Base-by-base conservation (phyloP, 352 stramenopile species). In the Phytopythium montanum region DNA sequence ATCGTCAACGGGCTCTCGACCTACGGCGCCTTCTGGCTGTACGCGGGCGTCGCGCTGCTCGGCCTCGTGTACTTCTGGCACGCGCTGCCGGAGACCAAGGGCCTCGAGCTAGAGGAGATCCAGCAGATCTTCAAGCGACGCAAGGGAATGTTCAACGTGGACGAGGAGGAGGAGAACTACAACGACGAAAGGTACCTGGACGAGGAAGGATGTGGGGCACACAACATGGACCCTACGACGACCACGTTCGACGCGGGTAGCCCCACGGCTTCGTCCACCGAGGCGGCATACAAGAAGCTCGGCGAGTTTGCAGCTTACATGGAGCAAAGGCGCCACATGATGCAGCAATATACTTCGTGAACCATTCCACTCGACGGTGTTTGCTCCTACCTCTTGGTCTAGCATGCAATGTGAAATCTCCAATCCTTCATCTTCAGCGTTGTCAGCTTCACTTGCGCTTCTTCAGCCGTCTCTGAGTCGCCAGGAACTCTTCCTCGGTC, bases 21-120 rank as follows among this genome's bases (percentile, higher is more conserved):
- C 14, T 78, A 85, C 44, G 84, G 85, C 8, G 84, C 92, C 7
- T 98, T 98, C 75, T 97, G 88, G 85, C 60, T 98, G 48, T 98
- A 98, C 63, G 87, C 78, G 0, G 51, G 50, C 6, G 70, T 98
- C 48, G 79, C 87, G 2, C 48, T 87, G 9, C 54, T 88, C n/a
- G 92, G 94, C 13, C 79, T 85, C 42, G 60, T 81, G 0, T 98
- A 87, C 69, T 60, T 98, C 8, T 95, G 78, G 65, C 65, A 69
- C 53, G 64, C 68, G 50, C 65, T 98, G 45, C 95, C 92, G 1
- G 95, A 98, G 76, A 98, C 94, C 13, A 97, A 97, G 50, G 95
- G 95, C 5, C 65, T 97, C 10, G 77, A 74, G 31, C 81, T 98
- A 2, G 95, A 98, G 65, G 90, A 98, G 50, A 97, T 98, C 57